phyloP scores from a whole-genome alignment of 176 grass and related monocot species.

The Juncus effusus region DNA sequence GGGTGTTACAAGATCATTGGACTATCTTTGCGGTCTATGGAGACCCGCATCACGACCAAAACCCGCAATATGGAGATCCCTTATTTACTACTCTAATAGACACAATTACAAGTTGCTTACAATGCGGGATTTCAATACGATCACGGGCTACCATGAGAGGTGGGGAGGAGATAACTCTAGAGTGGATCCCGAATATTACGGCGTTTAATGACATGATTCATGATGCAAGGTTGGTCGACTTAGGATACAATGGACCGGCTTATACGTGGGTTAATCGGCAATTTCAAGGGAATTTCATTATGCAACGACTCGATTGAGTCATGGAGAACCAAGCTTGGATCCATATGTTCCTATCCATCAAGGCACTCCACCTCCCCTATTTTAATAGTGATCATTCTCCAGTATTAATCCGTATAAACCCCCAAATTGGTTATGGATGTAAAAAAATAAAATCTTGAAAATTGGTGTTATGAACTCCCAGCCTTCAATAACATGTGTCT shows the following conservation, averaged over 20 bases:
- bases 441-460: background rate
- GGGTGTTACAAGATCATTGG: background rate
- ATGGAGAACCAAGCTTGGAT: background rate
- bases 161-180: background rate
- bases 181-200: background rate
- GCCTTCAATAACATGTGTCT: background rate
- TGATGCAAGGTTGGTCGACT: background rate
- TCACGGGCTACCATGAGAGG: background rate
- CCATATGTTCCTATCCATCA: background rate
- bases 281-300: background rate
- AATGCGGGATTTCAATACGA: too few species aligned
- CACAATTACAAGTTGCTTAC: background rate
- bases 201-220: background rate
- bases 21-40: background rate
- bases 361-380: background rate
- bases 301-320: background rate
- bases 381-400: background rate
- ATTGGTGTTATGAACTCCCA: background rate
- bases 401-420: background rate
- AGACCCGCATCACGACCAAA: background rate
- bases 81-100: background rate
- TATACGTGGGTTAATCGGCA: background rate
- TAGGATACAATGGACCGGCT: background rate
- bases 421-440: background rate
- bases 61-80: background rate